Conservation (phyloP, 2,329 filamentous ascomycete species). For the Fusarium tuaranense region DNA sequence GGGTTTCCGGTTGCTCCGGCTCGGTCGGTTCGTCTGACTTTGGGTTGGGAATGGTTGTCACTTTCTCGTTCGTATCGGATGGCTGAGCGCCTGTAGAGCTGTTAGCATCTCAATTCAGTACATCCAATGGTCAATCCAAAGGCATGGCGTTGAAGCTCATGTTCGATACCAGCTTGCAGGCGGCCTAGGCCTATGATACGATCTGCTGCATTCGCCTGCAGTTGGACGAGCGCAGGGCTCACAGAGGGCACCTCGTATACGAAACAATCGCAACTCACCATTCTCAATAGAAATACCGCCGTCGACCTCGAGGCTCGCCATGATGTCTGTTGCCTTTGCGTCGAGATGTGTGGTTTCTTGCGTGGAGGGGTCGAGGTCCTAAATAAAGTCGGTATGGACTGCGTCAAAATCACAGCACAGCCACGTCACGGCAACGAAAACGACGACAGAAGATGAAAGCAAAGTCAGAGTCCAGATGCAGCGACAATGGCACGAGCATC, state of each 20-base stretch:
- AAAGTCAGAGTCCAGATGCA: constrained; percentile 20
- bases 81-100: constrained; percentile 4
- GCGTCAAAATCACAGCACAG: constrained; percentile 13
- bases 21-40: constrained; percentile 23
- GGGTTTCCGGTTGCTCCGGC: constrained; percentile 16
- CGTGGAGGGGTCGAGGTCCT: constrained; percentile 20
- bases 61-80: constrained; percentile 37
- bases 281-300: constrained; percentile 13
- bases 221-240: constrained; percentile 6
- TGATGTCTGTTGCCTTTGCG: constrained; percentile 20
- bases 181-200: neutral
- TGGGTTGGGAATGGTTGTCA: constrained; percentile 35
- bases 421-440: constrained; percentile 28
- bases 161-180: neutral
- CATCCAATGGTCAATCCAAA: neutral
- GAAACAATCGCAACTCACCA: constrained; percentile 33
- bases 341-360: neutral
- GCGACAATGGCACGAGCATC: constrained; percentile 30
- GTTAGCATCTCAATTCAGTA: constrained; percentile 18
- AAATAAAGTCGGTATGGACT: constrained; percentile 13
- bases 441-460: constrained; percentile 8
- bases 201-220: constrained; percentile 7
- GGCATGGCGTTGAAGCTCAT: neutral
- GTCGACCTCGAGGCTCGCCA: constrained; percentile 30
- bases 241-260: neutral